phyloP scores from a whole-genome alignment of 257 asterid species.

The Ballota nigra region DNA sequence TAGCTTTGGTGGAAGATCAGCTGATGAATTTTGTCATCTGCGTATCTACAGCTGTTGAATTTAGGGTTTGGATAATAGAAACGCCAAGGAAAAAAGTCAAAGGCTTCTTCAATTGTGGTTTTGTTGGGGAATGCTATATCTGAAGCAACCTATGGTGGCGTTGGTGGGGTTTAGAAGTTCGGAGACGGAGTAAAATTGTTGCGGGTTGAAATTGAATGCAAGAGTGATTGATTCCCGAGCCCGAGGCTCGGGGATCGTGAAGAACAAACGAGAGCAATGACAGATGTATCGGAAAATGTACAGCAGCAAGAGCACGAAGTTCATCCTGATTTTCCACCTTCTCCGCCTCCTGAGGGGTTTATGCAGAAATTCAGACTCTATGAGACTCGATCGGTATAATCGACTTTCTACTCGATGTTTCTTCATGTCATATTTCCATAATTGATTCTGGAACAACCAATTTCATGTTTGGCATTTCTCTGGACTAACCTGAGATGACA shows the following conservation, averaged over 20 bases:
- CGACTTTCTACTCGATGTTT: slow-evolving; percentile 16
- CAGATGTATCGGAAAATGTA: slow-evolving; percentile 36
- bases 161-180: slow-evolving; percentile 34
- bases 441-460: slow-evolving; percentile 5
- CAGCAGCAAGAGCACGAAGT: slow-evolving; percentile 36
- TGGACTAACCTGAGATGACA: slow-evolving; percentile 3
- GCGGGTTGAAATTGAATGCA: slow-evolving; percentile 49
- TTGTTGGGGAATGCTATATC: slow-evolving; percentile 51
- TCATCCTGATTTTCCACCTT: slow-evolving; percentile 33
- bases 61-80: slow-evolving; percentile 29
- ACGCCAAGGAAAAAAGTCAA: slow-evolving; percentile 15
- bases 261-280: slow-evolving; percentile 38
- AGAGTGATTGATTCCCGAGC: slow-evolving; percentile 92
- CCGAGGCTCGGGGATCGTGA: slow-evolving; percentile 72
- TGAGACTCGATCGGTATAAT: slow-evolving; percentile 81
- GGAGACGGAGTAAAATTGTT: slow-evolving; percentile 27
- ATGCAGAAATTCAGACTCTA: slow-evolving; percentile 94
- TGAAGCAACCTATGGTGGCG: slow-evolving; percentile 53
- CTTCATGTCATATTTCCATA: slow-evolving; percentile 16
- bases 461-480: slow-evolving; percentile 17
- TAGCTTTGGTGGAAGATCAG: slow-evolving; percentile 28
- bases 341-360: slow-evolving; percentile 46
- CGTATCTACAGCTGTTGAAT: slow-evolving; percentile 27
- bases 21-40: slow-evolving; percentile 25
- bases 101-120: slow-evolving; percentile 5